These are phyloP conservation scores for Xylaria flabelliformis DNA, from an alignment of 495 filamentous ascomycete species.

Conservation along the genomic window DNA sequence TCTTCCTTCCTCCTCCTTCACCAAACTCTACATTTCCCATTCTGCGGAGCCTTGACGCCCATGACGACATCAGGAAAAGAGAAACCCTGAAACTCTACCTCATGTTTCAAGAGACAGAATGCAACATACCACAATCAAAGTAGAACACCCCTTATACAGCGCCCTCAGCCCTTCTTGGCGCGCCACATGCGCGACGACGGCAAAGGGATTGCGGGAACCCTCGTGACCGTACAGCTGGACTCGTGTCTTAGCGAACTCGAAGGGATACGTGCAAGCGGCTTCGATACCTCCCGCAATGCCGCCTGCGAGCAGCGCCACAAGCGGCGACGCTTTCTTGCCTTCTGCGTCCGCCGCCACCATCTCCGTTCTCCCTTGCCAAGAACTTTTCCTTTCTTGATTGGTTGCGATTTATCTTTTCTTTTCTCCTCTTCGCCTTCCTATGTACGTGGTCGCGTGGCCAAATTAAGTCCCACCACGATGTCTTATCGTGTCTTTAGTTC, in stretches of 20 bases:
- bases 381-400: neutral
- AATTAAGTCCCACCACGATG: neutral
- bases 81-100: neutral
- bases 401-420: neutral
- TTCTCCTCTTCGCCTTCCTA: neutral
- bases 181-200: conserved; percentile 46
- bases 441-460: neutral
- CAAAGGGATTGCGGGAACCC: conserved; percentile 59
- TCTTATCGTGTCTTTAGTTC: neutral
- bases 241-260: conserved; percentile 72
- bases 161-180: conserved; percentile 61
- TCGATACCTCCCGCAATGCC: conserved; percentile 63
- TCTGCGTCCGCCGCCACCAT: conserved; percentile 34
- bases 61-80: neutral
- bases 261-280: conserved; percentile 66
- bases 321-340: conserved; percentile 42
- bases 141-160: conserved; percentile 69
- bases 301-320: conserved; percentile 60
- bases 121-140: conserved; percentile 59
- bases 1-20: neutral
- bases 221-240: conserved; percentile 62
- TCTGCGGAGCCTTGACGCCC: neutral
- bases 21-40: neutral
- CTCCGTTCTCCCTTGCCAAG: neutral
- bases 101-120: neutral